A percentile compares a stretch with the other conserved stretches of the same genome.
Evolutionary conservation across 73 alveolate genomes (phyloP).

Genomic region (Urostyla sp.): DNA sequence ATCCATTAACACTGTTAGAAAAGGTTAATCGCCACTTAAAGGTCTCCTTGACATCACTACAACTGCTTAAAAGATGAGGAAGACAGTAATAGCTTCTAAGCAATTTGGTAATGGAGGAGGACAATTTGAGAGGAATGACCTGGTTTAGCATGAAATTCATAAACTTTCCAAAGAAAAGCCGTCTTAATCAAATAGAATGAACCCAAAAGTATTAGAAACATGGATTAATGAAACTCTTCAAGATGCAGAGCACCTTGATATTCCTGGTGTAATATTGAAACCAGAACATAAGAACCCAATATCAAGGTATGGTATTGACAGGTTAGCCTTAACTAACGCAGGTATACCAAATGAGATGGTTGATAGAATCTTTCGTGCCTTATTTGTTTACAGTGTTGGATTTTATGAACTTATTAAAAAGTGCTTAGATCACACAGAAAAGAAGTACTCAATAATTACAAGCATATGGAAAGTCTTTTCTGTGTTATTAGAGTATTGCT

Average conservation of each 20-base stretch:
- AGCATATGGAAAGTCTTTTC: slow-evolving; percentile 79
- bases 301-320: slow-evolving; percentile 69
- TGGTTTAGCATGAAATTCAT: background rate
- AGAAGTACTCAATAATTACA: slow-evolving; percentile 62
- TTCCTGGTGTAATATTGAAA: slow-evolving; percentile 69
- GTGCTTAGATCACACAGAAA: slow-evolving; percentile 63
- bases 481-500: slow-evolving; percentile 74
- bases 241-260: slow-evolving; percentile 68
- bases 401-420: slow-evolving; percentile 71
- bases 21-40: slow-evolving; percentile 16
- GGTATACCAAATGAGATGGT: slow-evolving; percentile 65
- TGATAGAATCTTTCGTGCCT: slow-evolving; percentile 65
- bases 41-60: background rate
- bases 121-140: no score
- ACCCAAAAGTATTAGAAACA: slow-evolving; percentile 60
- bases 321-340: slow-evolving; percentile 60
- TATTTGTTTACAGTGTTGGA: slow-evolving; percentile 75
- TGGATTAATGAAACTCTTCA: slow-evolving; percentile 70
- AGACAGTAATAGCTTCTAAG: background rate
- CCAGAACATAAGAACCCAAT: slow-evolving; percentile 75
- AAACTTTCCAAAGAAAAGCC: background rate
- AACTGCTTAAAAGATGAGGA: slow-evolving; percentile 23
- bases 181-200: background rate
- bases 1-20: background rate
- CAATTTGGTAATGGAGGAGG: background rate